Conservation (phyloP, 352 stramenopile genomes). For the Thalassiosira mediterranea region DNA sequence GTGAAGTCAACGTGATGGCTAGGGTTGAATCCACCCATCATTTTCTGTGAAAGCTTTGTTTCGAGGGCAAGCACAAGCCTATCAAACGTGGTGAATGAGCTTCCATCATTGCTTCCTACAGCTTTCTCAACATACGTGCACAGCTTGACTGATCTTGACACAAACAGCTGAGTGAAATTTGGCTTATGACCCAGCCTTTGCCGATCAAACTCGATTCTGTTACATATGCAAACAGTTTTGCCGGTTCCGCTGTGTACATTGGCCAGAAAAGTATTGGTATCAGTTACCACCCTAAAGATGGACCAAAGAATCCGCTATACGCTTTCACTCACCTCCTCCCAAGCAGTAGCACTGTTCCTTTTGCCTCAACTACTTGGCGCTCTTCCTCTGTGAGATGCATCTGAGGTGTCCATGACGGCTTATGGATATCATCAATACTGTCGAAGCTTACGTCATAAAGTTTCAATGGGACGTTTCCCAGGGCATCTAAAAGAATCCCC, state of each 20-base stretch:
- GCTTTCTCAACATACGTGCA: conserved; percentile 59
- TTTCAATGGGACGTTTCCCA: conserved; percentile 70
- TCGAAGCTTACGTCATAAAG: conserved; percentile 57
- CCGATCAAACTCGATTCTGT: conserved; percentile 66
- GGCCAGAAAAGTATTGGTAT: too few relatives aligned
- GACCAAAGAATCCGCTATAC: too few relatives aligned
- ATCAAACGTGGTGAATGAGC: conserved; percentile 49
- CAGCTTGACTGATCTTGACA: conserved; percentile 51
- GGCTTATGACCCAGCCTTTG: conserved; percentile 18
- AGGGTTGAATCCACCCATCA: conserved; percentile 7
- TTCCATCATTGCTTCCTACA: conserved; percentile 30
- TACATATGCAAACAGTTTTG: conserved; percentile 72
- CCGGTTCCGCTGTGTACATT: conserved; percentile 61
- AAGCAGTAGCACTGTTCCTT: conserved; percentile 67
- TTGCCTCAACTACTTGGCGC: conserved; percentile 56
- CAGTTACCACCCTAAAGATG: too few relatives aligned
- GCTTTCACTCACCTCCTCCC: conserved; percentile 32
- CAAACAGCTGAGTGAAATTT: conserved; percentile 64
- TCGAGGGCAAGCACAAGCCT: conserved; percentile 40
- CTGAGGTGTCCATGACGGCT: conserved; percentile 53
- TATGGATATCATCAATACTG: conserved; percentile 49
- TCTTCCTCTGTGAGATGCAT: conserved; percentile 69
- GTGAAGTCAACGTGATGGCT: conserved; percentile 51
- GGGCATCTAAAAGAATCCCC: conserved; percentile 55
- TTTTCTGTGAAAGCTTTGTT: conserved; percentile 12